Base-by-base conservation (phyloP, 768 basidiomycete species). In the Hydnomerulius pinastri region DNA sequence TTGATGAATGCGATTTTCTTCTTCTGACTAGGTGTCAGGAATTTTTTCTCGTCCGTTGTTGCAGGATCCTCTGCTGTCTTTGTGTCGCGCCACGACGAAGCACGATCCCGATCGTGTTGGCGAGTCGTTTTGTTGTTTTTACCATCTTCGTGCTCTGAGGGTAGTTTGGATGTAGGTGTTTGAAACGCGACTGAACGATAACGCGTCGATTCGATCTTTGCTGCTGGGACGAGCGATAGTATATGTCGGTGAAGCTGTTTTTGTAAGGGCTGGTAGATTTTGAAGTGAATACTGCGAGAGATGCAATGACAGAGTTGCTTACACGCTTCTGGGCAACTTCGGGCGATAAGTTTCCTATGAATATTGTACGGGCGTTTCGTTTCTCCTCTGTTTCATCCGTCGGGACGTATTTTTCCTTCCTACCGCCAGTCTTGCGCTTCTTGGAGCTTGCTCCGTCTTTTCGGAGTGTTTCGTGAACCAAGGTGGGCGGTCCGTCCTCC, bases 181-280 rank as follows among this genome's bases (percentile, higher is more conserved):
- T 90, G 84, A 74, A 98, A 98, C 1, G 94, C 86, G 43, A 97
- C 80, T 13, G 94, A 97, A 44, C 96, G 91, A 76, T 96, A 97
- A 36, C 96, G 91, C 21, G 84, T 79, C 4, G 93, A 94, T 63
- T 98, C 96, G 55, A 97, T 86, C 73, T 89, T 92, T 45, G 90
- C 83, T 0, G 76, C 69, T 3, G 90, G 85, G 12, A 90, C 76
- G 54, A 81, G 77, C 1, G 85, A 71, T 20, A 92, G 74, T 54
- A 98, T 78, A 64, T 95, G 90, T 23, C 80, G 77, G 53, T 83
- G 83, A 24, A 98, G 73, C 55, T 85, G 81, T 65, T 92, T 93
- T 56, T 83, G 80, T 17, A 83, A 62, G 9, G 87, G 77, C 93
- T 97, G 57, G 3, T 33, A 35, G 44, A 48, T 21, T n/a, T 25